Evolutionary conservation across 164 flowering plant species (phyloP).

Genomic region (Akebia trifoliata): DNA sequence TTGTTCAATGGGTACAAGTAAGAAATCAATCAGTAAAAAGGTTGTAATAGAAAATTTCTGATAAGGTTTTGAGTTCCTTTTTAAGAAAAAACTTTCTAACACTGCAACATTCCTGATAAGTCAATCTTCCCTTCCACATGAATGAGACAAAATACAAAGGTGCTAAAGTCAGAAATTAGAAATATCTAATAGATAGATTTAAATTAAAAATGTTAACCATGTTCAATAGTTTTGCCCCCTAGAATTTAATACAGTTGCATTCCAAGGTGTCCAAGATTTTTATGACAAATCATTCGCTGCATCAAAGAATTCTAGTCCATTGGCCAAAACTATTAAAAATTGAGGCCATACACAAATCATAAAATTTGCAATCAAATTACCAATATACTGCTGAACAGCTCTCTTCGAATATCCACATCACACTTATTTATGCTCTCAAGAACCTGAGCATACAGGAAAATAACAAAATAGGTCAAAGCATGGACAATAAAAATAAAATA

Average conservation of each 20-base stretch:
- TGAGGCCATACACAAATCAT: not conserved
- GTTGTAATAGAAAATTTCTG: no score
- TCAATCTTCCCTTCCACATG: no score
- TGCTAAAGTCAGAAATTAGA: no score
- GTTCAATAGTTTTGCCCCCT: not conserved
- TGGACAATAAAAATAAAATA: not conserved
- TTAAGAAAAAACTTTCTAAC: no score
- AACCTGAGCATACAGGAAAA: slow-evolving; percentile 43
- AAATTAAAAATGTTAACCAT: no score
- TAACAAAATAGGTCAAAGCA: slow-evolving; percentile 3
- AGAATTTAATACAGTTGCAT: not conserved
- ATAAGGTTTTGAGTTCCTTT: no score
- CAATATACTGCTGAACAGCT: slow-evolving; percentile 84
- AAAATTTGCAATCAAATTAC: slow-evolving; percentile 30
- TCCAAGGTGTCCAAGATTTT: not conserved
- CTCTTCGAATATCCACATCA: slow-evolving; percentile 94
- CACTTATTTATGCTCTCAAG: slow-evolving; percentile 89
- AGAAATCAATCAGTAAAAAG: no score
- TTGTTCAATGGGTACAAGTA: no score
- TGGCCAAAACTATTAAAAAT: not conserved
- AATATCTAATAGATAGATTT: no score
- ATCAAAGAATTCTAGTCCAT: not conserved
- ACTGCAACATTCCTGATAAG: no score
- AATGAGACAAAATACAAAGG: no score
- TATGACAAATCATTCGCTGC: not conserved